Base-by-base conservation (phyloP, 768 basidiomycete genomes). In the Hypholoma fasciculare region DNA sequence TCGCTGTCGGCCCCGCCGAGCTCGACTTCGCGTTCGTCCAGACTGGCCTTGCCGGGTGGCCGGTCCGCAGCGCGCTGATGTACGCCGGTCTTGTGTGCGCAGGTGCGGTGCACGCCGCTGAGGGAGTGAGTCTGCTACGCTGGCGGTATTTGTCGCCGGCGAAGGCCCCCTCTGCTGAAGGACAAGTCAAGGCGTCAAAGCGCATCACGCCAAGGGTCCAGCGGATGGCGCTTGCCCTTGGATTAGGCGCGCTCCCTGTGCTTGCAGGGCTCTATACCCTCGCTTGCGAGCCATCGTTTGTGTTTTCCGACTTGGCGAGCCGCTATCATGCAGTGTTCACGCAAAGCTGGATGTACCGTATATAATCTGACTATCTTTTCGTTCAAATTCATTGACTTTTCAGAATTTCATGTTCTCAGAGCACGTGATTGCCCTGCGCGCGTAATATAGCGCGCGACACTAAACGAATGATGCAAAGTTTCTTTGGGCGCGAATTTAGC, bases 1-100 rank as follows among this genome's bases (percentile, higher is more conserved):
- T 73, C 48, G 70, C 78, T 2, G 76, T 94, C 20, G 83, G 87
- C 14, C 92, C 92, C 0, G 77, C 87, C 0, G 91, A 94, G 65
- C 80, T 95, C 38, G 87, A 92, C 71, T 94, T 82, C 67, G 89
- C 93, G 61, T 94, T 87, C 68, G 90, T 94, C 56, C 93, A 94
- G 67, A 78, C 82, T 5, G 89, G 83, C 2, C 70, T 94, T 39
- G 75, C 77, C 14, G 72, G 57, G 16, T 92, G 86, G 82, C 89
- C 90, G 0, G 71, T 74, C 67, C 75, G 82, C 39, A 88, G 81
- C 64, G 85, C 81, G 81, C 55, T 82, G 2, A 69, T 87, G 44
- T 94, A 95, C 63, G 69, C 76, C 1, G 86, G 82, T 0, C 79
- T 95, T 9, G 79, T 89, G 0, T 72, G 73, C 1, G 76, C 80